Evolutionary conservation across 441 rosid species (phyloP).

Genomic region (Adansonia grandidieri): DNA sequence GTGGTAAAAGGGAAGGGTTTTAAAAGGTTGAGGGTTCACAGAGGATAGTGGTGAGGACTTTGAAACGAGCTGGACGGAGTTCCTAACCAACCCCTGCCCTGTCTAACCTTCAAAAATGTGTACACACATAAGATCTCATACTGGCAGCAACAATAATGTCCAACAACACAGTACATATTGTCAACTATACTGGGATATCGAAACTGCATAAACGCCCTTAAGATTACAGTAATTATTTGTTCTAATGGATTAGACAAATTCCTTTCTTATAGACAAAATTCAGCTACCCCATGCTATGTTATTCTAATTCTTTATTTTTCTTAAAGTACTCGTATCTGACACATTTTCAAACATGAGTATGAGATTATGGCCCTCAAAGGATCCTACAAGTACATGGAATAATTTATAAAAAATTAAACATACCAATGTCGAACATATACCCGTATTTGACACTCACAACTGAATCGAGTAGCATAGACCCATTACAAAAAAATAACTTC

Average conservation of each 20-base stretch:
- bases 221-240: background rate
- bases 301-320: too few species aligned
- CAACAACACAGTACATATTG: background rate
- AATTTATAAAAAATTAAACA: too few species aligned
- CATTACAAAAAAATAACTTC: too few species aligned
- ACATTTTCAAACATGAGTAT: too few species aligned
- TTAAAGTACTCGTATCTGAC: too few species aligned
- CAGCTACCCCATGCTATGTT: too few species aligned
- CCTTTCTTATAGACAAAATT: background rate
- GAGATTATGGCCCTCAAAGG: too few species aligned
- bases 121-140: background rate
- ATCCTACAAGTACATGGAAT: too few species aligned
- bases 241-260: background rate
- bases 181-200: background rate
- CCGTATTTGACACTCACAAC: too few species aligned
- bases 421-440: too few species aligned
- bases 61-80: background rate
- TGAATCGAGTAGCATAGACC: too few species aligned
- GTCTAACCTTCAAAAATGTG: background rate
- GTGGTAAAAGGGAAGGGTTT: background rate
- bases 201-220: background rate
- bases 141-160: background rate
- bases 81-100: background rate
- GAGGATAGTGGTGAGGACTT: background rate
- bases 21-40: background rate